Evolutionary conservation across 1,284 basidiomycete species (phyloP).

Genomic region (Ceratobasidium sp.): DNA sequence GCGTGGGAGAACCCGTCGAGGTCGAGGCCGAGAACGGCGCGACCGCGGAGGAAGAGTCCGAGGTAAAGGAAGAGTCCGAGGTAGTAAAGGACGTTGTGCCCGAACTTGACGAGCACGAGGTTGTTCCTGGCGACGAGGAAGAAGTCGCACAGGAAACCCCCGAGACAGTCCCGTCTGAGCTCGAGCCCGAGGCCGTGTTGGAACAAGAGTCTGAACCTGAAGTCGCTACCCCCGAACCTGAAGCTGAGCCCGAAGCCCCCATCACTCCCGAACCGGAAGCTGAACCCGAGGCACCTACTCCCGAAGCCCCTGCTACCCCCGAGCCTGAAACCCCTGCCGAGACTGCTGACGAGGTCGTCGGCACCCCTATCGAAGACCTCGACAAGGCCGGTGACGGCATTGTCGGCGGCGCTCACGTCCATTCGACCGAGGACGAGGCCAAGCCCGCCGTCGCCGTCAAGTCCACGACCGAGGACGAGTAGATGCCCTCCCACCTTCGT

Average conservation of each 20-base stretch:
- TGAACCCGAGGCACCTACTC: neutral
- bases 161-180: too few species aligned
- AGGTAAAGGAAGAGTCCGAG: neutral
- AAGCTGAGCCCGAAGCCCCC: neutral
- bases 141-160: too few species aligned
- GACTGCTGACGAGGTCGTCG: neutral
- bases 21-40: neutral
- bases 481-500: too few species aligned
- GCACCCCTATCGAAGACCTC: slow-evolving; percentile 32
- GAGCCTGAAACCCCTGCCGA: neutral
- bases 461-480: too few species aligned
- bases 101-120: neutral
- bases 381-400: neutral
- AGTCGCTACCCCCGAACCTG: neutral
- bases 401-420: slow-evolving; percentile 10
- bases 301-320: neutral
- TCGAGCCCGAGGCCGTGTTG: neutral
- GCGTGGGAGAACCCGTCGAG: neutral
- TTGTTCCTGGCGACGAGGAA: neutral
- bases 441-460: slow-evolving; percentile 15
- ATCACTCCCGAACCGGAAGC: neutral
- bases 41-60: neutral
- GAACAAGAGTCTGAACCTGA: neutral
- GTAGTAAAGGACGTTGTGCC: neutral
- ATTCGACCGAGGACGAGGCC: slow-evolving; percentile 10